These are phyloP conservation scores for Auricularia sp. DNA, from an alignment of 768 basidiomycete species.

Conservation along the genomic window DNA sequence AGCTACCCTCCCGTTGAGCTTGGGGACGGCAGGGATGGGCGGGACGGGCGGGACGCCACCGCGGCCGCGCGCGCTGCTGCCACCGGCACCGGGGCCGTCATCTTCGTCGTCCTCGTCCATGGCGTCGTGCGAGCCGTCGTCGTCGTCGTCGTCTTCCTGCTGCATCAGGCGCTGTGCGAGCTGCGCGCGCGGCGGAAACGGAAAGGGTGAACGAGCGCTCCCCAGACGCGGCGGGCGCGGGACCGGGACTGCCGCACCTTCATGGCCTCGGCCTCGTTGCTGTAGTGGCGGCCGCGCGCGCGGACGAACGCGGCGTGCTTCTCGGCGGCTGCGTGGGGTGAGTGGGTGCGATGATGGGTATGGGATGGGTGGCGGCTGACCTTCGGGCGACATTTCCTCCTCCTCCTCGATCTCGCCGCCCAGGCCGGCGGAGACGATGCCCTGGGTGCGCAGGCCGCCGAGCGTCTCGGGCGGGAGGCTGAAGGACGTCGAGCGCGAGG, in stretches of 20 bases:
- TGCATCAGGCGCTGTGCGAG: slow-evolving; percentile 54
- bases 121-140: slow-evolving; percentile 6
- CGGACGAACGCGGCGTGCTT: slow-evolving; percentile 76
- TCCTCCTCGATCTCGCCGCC: slow-evolving; percentile 41
- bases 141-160: slow-evolving; percentile 48
- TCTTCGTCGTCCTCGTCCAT: background rate
- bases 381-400: slow-evolving; percentile 85
- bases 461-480: slow-evolving; percentile 64
- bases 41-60: background rate
- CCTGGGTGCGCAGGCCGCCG: slow-evolving; percentile 42
- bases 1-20: background rate
- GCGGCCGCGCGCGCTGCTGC: background rate
- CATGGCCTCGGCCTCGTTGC: slow-evolving; percentile 89
- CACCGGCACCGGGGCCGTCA: too few species aligned
- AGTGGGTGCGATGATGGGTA: background rate
- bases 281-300: slow-evolving; percentile 77
- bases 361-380: slow-evolving; percentile 31
- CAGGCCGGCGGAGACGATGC: slow-evolving; percentile 35
- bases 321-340: slow-evolving; percentile 47
- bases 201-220: slow-evolving; percentile 6
- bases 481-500: slow-evolving; percentile 76
- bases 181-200: slow-evolving; percentile 25
- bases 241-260: slow-evolving; percentile 40
- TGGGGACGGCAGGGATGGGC: background rate
- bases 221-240: slow-evolving; percentile 1